Conservation (phyloP, 192 early-diverging fungal species). For the Coemansia sp. region DNA sequence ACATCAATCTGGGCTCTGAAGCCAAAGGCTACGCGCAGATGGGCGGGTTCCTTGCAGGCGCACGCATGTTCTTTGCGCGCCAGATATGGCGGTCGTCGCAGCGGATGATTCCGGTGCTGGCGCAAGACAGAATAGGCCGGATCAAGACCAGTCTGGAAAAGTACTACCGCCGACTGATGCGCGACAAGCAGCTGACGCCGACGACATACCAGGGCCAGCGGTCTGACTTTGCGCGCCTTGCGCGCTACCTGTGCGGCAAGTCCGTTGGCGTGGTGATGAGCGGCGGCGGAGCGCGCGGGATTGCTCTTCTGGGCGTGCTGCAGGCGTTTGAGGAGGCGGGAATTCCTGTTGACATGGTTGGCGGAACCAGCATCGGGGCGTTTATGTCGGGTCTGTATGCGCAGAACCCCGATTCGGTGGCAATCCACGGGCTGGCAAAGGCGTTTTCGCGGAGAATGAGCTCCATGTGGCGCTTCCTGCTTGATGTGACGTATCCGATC, state of each 20-base stretch:
- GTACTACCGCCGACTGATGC: slow-evolving; percentile 61
- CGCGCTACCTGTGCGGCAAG: slow-evolving; percentile 86
- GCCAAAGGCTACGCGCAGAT: background rate
- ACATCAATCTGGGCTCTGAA: slow-evolving; percentile 3
- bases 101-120: slow-evolving; percentile 20
- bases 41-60: slow-evolving; percentile 10
- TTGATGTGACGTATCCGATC: slow-evolving; percentile 95
- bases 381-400: slow-evolving; percentile 95
- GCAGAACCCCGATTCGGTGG: slow-evolving; percentile 81
- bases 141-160: slow-evolving; percentile 67
- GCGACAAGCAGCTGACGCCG: slow-evolving; percentile 35
- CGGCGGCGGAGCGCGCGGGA: slow-evolving; percentile 95
- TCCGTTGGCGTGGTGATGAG: slow-evolving; percentile 93
- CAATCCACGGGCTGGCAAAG: slow-evolving; percentile 82
- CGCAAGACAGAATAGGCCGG: slow-evolving; percentile 54
- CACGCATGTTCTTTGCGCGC: slow-evolving; percentile 19
- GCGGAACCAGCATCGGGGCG: slow-evolving; percentile 96
- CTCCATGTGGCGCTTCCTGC: slow-evolving; percentile 81
- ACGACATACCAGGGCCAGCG: slow-evolving; percentile 51
- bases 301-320: slow-evolving; percentile 89
- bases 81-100: slow-evolving; percentile 28
- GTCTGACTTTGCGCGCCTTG: slow-evolving; percentile 74
- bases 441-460: slow-evolving; percentile 79
- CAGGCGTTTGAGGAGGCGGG: slow-evolving; percentile 95
- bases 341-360: slow-evolving; percentile 95